These are phyloP conservation scores for Tylopilus microsporus DNA, from an alignment of 1,284 basidiomycete species.

Conservation along the genomic window DNA sequence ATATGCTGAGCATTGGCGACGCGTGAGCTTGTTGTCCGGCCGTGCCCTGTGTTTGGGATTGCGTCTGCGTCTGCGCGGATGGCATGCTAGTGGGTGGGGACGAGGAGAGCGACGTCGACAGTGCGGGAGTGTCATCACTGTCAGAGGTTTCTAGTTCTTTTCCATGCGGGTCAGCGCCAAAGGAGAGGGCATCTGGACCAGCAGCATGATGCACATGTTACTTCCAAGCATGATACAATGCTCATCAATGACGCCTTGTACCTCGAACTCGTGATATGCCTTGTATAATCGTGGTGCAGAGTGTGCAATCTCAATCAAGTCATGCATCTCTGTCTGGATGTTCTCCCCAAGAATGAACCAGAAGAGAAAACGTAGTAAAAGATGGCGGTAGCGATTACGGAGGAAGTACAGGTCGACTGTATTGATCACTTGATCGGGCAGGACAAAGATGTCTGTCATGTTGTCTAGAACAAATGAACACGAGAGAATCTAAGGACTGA, in stretches of 20 bases:
- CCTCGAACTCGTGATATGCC: slow-evolving; percentile 75
- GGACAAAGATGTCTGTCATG: slow-evolving; percentile 84
- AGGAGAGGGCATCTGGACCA: background rate
- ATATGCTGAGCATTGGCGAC: slow-evolving; percentile 9
- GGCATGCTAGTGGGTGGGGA: slow-evolving; percentile 3
- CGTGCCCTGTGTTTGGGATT: slow-evolving; percentile 2
- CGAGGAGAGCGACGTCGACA: slow-evolving; percentile 3
- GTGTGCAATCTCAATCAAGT: slow-evolving; percentile 93
- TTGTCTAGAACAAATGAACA: background rate
- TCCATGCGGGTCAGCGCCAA: background rate
- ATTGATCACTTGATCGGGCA: slow-evolving; percentile 92
- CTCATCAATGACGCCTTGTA: slow-evolving; percentile 77
- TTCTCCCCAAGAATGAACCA: slow-evolving; percentile 90
- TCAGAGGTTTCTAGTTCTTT: slow-evolving; percentile 59
- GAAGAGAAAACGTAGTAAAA: slow-evolving; percentile 90
- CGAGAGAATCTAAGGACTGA: slow-evolving; percentile 38
- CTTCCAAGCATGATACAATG: slow-evolving; percentile 69
- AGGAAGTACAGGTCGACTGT: slow-evolving; percentile 95
- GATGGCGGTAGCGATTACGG: slow-evolving; percentile 73
- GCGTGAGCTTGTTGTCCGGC: background rate
- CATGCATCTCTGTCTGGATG: slow-evolving; percentile 92
- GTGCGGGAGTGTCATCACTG: slow-evolving; percentile 14
- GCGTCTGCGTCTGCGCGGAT: background rate
- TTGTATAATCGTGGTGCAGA: slow-evolving; percentile 87
- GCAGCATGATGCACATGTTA: slow-evolving; percentile 51